Evolutionary conservation across 306 rosid species (phyloP).

Genomic region (Begonia fuchsioides): DNA sequence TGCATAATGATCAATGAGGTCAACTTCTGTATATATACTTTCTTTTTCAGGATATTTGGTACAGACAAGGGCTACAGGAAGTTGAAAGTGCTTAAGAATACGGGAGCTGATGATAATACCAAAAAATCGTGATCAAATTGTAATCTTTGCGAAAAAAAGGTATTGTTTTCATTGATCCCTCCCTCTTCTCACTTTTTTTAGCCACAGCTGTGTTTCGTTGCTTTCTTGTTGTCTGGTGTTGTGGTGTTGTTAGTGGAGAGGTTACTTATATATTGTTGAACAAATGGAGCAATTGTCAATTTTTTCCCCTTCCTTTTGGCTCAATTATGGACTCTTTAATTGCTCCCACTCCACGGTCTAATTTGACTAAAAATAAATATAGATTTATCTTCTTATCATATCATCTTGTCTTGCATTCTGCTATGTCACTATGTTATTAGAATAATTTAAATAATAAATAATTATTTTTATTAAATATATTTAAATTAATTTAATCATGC

Average conservation of each 20-base stretch:
- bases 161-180: constrained; percentile 7
- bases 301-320: no score
- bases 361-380: no score
- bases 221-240: neutral
- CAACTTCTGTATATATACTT: neutral
- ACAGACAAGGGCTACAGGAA: constrained; percentile 75
- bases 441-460: no score
- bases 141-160: constrained; percentile 18
- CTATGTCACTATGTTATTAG: no score
- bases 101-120: constrained; percentile 24
- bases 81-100: constrained; percentile 54
- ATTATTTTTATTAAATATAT: no score
- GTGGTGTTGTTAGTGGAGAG: neutral
- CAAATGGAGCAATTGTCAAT: neutral
- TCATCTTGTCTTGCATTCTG: no score
- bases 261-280: neutral
- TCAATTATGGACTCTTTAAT: no score
- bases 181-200: constrained; percentile 8
- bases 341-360: no score
- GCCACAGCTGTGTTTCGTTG: constrained; percentile 17
- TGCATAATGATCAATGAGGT: constrained; percentile 6
- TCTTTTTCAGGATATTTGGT: constrained; percentile 55
- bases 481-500: no score
- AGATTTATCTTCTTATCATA: no score
- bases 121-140: constrained; percentile 22